Evolutionary conservation across 768 basidiomycete species (phyloP).

Genomic region (Suillus spraguei): DNA sequence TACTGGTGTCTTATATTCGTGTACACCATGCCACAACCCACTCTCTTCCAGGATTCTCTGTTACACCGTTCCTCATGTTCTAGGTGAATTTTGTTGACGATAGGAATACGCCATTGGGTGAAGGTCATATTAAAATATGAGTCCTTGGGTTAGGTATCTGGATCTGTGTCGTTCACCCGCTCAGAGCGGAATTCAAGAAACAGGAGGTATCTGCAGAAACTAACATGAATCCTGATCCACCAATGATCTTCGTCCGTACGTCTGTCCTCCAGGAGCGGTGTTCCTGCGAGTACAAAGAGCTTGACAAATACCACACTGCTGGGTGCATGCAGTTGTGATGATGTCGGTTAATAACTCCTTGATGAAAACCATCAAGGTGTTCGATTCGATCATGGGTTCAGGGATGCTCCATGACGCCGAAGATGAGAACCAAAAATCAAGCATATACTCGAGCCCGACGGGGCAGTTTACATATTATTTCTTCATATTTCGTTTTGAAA

Average conservation of each 20-base stretch:
- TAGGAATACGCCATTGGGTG: not conserved
- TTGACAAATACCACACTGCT: not conserved
- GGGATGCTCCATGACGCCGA: not conserved
- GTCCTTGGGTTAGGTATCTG: not conserved
- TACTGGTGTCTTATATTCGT: not conserved
- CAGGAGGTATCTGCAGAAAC: not conserved
- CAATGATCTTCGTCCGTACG: not conserved
- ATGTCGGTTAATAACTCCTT: not conserved
- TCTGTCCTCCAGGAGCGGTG: not conserved
- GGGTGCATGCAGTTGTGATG: not conserved
- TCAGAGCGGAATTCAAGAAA: not conserved
- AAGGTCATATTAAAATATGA: not conserved
- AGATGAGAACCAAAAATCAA: not conserved
- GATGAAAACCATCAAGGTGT: not conserved
- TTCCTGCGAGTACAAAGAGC: not conserved
- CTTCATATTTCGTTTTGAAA: constrained; percentile 58
- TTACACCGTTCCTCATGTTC: not conserved
- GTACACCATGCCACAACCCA: no score
- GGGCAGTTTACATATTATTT: constrained; percentile 41
- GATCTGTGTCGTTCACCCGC: not conserved
- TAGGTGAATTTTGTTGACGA: not conserved
- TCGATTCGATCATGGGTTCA: not conserved
- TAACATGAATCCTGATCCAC: not conserved
- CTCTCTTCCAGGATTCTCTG: not conserved
- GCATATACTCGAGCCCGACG: not conserved